phyloP scores from a whole-genome alignment of 768 basidiomycete genomes.

The Gymnopilus dilepis region DNA sequence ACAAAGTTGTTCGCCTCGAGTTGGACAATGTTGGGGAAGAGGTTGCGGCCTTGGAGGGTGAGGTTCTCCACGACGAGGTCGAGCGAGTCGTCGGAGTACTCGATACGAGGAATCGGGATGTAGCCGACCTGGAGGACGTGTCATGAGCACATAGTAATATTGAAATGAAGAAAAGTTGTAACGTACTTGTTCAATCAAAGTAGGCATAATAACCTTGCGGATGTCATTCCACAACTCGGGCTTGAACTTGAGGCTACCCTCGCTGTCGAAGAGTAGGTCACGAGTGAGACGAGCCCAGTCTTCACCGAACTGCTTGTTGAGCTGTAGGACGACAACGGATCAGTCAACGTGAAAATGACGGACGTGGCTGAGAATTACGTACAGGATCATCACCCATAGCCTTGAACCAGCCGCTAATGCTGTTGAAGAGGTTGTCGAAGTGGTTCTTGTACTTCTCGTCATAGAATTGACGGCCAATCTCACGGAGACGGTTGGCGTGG shows the following conservation, averaged over 20 bases:
- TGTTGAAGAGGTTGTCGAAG: conserved; percentile 80
- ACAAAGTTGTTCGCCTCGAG: conserved; percentile 82
- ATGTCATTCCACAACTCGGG: conserved; percentile 89
- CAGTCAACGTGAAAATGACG: background rate
- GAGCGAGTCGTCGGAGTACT: conserved; percentile 86
- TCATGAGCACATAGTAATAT: background rate
- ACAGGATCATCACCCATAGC: conserved; percentile 85
- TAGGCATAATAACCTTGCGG: conserved; percentile 79
- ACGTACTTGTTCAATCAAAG: conserved; percentile 72
- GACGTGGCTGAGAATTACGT: conserved; percentile 18
- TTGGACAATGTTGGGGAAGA: conserved; percentile 82
- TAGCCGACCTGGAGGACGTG: conserved; percentile 60
- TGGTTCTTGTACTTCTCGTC: conserved; percentile 67
- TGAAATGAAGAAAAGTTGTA: background rate
- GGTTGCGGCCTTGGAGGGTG: conserved; percentile 83
- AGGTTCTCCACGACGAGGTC: conserved; percentile 96
- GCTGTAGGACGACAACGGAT: conserved; percentile 24
- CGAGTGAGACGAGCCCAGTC: conserved; percentile 83
- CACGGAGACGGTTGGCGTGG: conserved; percentile 66
- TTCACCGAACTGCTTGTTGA: conserved; percentile 79
- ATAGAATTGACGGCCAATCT: conserved; percentile 80
- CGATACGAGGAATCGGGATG: conserved; percentile 90
- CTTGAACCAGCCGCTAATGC: conserved; percentile 78
- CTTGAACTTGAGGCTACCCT: conserved; percentile 90
- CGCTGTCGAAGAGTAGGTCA: conserved; percentile 81